phyloP scores from a whole-genome alignment of 148 eudicot genomes.

The Rhododendron ovatum region DNA sequence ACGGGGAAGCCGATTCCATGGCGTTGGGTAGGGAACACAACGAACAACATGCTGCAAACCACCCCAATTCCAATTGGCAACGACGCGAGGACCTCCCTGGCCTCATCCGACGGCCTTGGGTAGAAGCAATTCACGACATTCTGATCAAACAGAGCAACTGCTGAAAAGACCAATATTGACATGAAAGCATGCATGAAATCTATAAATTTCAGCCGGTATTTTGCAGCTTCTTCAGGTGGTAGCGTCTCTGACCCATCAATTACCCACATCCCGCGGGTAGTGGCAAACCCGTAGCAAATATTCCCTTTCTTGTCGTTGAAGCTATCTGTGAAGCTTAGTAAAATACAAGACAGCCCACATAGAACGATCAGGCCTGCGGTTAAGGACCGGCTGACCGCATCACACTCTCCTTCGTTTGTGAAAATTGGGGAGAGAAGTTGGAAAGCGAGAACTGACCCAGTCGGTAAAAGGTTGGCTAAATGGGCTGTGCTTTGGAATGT shows the following conservation, averaged over 20 bases:
- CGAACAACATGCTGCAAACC: constrained; percentile 56
- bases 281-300: constrained; percentile 57
- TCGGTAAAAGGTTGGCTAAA: constrained; percentile 66
- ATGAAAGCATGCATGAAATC: constrained; percentile 66
- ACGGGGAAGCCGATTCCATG: constrained; percentile 76
- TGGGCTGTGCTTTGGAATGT: constrained; percentile 69
- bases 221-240: constrained; percentile 37
- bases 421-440: constrained; percentile 68
- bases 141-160: constrained; percentile 60
- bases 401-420: constrained; percentile 62
- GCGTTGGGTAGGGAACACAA: constrained; percentile 58
- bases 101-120: constrained; percentile 50
- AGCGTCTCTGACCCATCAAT: constrained; percentile 55
- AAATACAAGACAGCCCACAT: constrained; percentile 52
- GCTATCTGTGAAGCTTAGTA: constrained; percentile 68
- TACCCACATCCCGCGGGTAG: constrained; percentile 58
- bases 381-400: constrained; percentile 32
- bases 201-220: constrained; percentile 39
- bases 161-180: constrained; percentile 59
- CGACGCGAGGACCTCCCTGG: constrained; percentile 43
- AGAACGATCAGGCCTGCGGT: constrained; percentile 40
- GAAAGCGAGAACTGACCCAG: constrained; percentile 71
- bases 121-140: constrained; percentile 59
- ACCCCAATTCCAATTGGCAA: constrained; percentile 68
- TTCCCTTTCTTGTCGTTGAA: constrained; percentile 55